Percentiles rank a stretch among this genome's conserved stretches.
Evolutionary conservation across 1,284 basidiomycete genomes (phyloP).

Genomic region (Apiotrichum domesticum): DNA sequence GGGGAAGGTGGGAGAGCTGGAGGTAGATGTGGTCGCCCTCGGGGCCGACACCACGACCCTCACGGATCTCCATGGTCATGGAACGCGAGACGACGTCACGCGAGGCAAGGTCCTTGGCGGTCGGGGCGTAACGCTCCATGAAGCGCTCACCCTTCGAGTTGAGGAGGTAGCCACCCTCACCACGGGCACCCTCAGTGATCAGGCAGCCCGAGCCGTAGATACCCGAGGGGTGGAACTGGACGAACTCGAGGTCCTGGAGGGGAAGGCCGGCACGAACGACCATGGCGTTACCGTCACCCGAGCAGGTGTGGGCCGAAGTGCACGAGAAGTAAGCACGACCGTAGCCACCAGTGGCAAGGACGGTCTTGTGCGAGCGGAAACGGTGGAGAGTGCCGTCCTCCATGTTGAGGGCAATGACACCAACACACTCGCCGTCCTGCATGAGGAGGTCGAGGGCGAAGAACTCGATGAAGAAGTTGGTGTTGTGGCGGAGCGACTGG

Average conservation of each 20-base stretch:
- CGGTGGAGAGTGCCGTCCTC: constrained; percentile 98
- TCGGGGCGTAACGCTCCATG: constrained; percentile 99
- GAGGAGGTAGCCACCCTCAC: constrained; percentile 97
- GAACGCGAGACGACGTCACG: constrained; percentile 99
- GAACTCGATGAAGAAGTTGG: constrained; percentile 99
- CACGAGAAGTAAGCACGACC: constrained; percentile 98
- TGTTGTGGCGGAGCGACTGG: constrained; percentile 97
- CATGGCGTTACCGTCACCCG: constrained; percentile 99
- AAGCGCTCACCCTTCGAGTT: constrained; percentile 99
- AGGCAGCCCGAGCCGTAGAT: constrained; percentile 99
- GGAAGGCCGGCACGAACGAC: constrained; percentile 93
- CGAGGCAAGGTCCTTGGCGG: constrained; percentile 98
- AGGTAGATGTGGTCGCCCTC: constrained; percentile 98
- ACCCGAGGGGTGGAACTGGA: constrained; percentile 99
- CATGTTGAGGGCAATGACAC: constrained; percentile 98
- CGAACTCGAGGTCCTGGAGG: constrained; percentile 96
- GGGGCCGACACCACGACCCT: constrained; percentile 97
- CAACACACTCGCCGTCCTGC: constrained; percentile 98
- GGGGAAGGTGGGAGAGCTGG: constrained; percentile 93
- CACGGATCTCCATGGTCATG: constrained; percentile 98
- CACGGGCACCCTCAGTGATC: constrained; percentile 96
- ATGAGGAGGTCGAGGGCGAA: constrained; percentile 98
- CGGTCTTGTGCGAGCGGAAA: constrained; percentile 97
- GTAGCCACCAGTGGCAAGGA: constrained; percentile 96
- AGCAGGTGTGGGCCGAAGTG: constrained; percentile 97